Base-by-base conservation (phyloP, 805 yeast species). In the Priceomyces medius region DNA sequence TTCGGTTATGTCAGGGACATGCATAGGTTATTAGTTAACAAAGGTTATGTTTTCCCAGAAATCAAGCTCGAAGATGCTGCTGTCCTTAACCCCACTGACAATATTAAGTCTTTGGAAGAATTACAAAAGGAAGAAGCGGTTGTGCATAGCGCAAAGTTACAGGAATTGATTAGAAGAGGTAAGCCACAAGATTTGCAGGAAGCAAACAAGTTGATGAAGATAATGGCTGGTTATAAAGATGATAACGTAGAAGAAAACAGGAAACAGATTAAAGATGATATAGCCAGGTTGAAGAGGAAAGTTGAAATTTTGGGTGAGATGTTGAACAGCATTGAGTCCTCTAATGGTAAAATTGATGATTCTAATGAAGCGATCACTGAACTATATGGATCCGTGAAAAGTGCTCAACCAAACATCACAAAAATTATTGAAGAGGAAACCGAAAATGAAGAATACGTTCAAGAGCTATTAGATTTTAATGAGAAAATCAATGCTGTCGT, bases 161-260 rank as follows among this genome's bases (percentile, higher is more conserved):
- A 93, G 66, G 99, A 93, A 63, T 75, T 93, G 47, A 86, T 93
- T 47, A 82, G 98, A 66, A 78, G 97, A 54, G 99, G 98, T 31
- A 85, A 87, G 61, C 98, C 99, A 5, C 86, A 83, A 48, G 99
- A 93, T 66, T 77, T 93, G 57, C 87, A 84, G 54, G 99, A 93
- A 64, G 99, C 99, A 33, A 93, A 93, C 64, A 88, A 86, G 53
- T 76, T 93, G 63, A 93, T 93, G 99, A 89, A 91, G 61, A 81
- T 93, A 51, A 89, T 93, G 97, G 96, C 98, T 4, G 99, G 99
- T 4, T 93, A 88, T 71, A 86, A 86, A 61, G 88, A 86, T 55
- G 96, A 89, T 59, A 79, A 81, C 46, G 69, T 76, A 14, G 79
- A 80, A 41, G 86, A 83, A 53, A 85, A 88, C 49, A 81, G 80